phyloP scores from a whole-genome alignment of 805 yeast genomes.

The Pichia heedii region DNA sequence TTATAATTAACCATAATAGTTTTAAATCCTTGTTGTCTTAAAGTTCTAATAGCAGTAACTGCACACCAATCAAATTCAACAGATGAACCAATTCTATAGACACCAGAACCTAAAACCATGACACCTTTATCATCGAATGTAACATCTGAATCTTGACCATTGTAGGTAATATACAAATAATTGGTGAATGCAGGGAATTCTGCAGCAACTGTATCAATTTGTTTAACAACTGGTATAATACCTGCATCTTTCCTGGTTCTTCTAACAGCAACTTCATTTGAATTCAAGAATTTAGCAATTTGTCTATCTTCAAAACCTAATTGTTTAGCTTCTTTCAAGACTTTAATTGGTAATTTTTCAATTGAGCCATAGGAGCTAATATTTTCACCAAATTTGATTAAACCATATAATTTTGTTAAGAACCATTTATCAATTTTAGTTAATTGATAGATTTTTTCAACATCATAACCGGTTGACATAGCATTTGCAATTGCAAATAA shows the following conservation, averaged over 20 bases:
- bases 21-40: conserved; percentile 77
- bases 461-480: conserved; percentile 76
- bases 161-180: conserved; percentile 90
- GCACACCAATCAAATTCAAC: conserved; percentile 99
- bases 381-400: conserved; percentile 62
- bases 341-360: conserved; percentile 51
- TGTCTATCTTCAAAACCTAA: conserved; percentile 96
- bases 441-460: conserved; percentile 83
- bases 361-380: conserved; percentile 48
- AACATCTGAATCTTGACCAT: conserved; percentile 82
- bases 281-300: conserved; percentile 77
- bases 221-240: conserved; percentile 86
- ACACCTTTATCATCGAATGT: conserved; percentile 87
- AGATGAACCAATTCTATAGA: conserved; percentile 96
- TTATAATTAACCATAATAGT: conserved; percentile 96
- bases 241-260: conserved; percentile 81
- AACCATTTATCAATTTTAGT: conserved; percentile 96
- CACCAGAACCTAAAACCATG: conserved; percentile 97
- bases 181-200: conserved; percentile 97
- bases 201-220: conserved; percentile 97
- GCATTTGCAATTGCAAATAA: conserved; percentile 96
- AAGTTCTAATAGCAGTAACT: conserved; percentile 89
- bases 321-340: conserved; percentile 84
- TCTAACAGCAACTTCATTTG: conserved; percentile 90
- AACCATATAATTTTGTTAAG: conserved; percentile 71